Conservation (phyloP, 768 basidiomycete species). For the Naganishia randhawae region DNA sequence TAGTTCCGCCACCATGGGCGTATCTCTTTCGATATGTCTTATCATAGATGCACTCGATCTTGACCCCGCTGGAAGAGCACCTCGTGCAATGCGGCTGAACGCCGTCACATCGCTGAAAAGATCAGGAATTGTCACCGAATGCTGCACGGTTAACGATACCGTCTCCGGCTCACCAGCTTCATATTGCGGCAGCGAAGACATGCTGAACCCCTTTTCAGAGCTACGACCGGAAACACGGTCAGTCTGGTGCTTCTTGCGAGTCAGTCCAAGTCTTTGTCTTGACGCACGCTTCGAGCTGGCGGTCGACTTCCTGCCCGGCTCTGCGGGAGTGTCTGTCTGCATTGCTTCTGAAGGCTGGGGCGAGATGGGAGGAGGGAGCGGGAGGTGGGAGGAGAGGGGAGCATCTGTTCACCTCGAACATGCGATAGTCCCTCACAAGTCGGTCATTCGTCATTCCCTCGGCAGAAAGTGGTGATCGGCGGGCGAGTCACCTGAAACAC, state of each 20-base stretch:
- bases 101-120: conserved; percentile 3
- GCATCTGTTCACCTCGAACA: not conserved
- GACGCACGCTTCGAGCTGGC: conserved; percentile 9
- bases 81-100: conserved; percentile 2
- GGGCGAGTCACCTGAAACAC: no score
- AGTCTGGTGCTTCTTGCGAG: not conserved
- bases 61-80: not conserved
- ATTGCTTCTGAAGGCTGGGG: not conserved
- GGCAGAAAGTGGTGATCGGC: no score
- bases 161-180: conserved; percentile 19
- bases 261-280: not conserved
- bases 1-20: not conserved
- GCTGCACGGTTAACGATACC: not conserved
- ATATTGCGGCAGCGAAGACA: conserved; percentile 19
- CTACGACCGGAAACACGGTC: not conserved
- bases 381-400: not conserved
- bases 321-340: not conserved
- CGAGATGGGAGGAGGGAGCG: not conserved
- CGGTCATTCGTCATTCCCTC: no score
- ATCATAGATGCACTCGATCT: conserved; percentile 8
- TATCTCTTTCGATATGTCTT: not conserved
- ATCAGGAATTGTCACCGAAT: not conserved
- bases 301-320: not conserved
- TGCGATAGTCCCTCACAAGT: no score
- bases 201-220: conserved; percentile 12